These are phyloP conservation scores for Taiozyma sp. DNA, from an alignment of 1,139 yeast genomes.

Conservation along the genomic window DNA sequence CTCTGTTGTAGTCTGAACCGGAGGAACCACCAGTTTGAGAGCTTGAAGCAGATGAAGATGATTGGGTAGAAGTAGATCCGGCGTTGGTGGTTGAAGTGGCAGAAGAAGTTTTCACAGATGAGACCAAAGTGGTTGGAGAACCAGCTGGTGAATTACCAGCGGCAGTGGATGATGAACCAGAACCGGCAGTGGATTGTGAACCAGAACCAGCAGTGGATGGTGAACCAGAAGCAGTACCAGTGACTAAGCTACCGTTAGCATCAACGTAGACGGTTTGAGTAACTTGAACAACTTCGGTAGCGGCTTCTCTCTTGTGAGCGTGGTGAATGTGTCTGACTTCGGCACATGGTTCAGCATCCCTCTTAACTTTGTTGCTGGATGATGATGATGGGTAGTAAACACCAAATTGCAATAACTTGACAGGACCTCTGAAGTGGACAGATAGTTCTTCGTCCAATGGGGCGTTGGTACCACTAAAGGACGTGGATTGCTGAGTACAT, in stretches of 20 bases:
- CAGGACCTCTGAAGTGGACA: conserved; percentile 93
- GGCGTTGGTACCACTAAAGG: conserved; percentile 71
- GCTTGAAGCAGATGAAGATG: conserved; percentile 29
- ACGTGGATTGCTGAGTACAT: conserved; percentile 45
- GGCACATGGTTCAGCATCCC: conserved; percentile 31
- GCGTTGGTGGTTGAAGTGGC: conserved; percentile 25
- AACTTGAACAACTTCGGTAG: conserved; percentile 60
- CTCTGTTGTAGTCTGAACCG: conserved; percentile 66
- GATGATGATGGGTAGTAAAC: conserved; percentile 50
- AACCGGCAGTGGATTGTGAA: conserved; percentile 15
- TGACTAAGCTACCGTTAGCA: conserved; percentile 45
- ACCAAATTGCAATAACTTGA: conserved; percentile 75
- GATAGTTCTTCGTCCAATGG: conserved; percentile 89
- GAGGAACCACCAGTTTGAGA: conserved; percentile 31
- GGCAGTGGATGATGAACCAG: conserved; percentile 22
- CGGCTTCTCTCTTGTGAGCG: conserved; percentile 55
- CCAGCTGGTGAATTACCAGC: background rate
- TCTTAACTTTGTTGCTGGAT: conserved; percentile 28
- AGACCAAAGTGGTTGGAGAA: conserved; percentile 6
- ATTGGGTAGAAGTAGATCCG: conserved; percentile 25
- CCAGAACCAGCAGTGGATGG: conserved; percentile 23
- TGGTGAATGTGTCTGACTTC: conserved; percentile 52
- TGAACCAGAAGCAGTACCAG: too few species aligned
- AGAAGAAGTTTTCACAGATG: conserved; percentile 25
- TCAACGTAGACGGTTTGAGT: conserved; percentile 72